Percentiles rank a stretch among this genome's conserved stretches.
These are phyloP conservation scores for Monosiga brevicollis DNA, from an alignment of 78 protist species.

Conservation along the genomic window DNA sequence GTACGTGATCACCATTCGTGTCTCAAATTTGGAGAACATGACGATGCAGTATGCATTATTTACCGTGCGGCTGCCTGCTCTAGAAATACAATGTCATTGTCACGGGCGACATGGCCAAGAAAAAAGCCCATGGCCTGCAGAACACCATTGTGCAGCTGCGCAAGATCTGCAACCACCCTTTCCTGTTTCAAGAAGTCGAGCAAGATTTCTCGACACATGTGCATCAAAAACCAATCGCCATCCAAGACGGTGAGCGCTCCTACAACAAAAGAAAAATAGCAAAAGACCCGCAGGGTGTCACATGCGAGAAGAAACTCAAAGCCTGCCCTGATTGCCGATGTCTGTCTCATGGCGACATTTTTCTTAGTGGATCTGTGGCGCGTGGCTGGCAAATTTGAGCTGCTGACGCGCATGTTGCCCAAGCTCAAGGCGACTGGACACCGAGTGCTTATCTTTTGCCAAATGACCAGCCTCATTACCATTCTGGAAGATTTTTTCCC, in stretches of 20 bases:
- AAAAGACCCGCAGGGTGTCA: too few species aligned
- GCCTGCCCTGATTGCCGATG: too few species aligned
- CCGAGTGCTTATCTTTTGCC: conserved; percentile 71
- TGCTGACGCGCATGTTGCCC: conserved; percentile 67
- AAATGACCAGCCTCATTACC: conserved; percentile 53
- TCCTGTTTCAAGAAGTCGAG: conserved; percentile 56
- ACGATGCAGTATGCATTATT: too few species aligned
- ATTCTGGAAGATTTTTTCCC: conserved; percentile 67
- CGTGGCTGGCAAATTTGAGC: conserved; percentile 67
- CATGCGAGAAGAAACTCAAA: too few species aligned
- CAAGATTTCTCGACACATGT: too few species aligned
- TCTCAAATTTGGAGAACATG: too few species aligned
- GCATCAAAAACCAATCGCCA: too few species aligned
- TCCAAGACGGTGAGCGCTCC: too few species aligned
- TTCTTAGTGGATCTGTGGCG: conserved; percentile 38
- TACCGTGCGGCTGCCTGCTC: too few species aligned
- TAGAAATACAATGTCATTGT: not conserved
- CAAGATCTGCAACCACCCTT: conserved; percentile 94
- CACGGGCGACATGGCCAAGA: not conserved
- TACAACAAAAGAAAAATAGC: too few species aligned
- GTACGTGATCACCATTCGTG: too few species aligned
- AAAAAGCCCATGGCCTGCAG: not conserved
- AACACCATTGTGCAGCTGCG: conserved; percentile 90
- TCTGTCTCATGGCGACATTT: too few species aligned
- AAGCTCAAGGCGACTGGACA: conserved; percentile 52